Base-by-base conservation (phyloP, 148 eudicot genomes). In the Rhododendron simsii region DNA sequence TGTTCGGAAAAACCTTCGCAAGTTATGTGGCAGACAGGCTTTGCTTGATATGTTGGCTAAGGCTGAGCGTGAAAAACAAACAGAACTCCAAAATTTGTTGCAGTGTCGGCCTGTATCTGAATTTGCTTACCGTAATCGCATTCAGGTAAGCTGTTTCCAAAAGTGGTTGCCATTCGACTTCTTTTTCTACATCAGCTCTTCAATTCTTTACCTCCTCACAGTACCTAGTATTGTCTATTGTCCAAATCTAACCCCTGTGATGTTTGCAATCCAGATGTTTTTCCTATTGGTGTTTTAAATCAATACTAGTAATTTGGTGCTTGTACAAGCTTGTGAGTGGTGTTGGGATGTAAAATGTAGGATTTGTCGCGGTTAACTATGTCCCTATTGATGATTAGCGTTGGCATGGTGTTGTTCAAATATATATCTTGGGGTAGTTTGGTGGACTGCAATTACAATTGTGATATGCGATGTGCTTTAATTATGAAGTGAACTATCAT, bases 1-100 rank as follows among this genome's bases (percentile, higher is more conserved):
- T 59, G 85, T 84, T 23, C 83, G 94, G 84, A 95, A 93, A 86
- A 90, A 89, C 26, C 87, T 96, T 50, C 94, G 94, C 33, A 95
- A 86, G 84, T 88, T 95, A 61, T 94, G 95, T 88, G 98, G 99
- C 26, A 95, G 98, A 86, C 96, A 96, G 90, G 94, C 98, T 84
- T 91, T 96, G 89, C 91, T 94, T 85, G 98, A 96, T 89, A 91
- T 96, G 87, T 86, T 96, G 80, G 88, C 85, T 59, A 95, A 89
- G 90, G 92, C 93, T 71, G 92, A 90, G 84, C 84, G 59, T 63
- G 98, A 95, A 87, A 90, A 94, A 82, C 88, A 86, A 84, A 87
- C 81, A 85, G 99, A 96, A 88, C 94, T 96, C 87, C 91, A 90
- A 80, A 84, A 79, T 80, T 89, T 96, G 92, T 86, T 85, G 78